These are phyloP conservation scores for Xylariaceae sp. DNA, from an alignment of 2,329 filamentous ascomycete genomes.

Conservation along the genomic window DNA sequence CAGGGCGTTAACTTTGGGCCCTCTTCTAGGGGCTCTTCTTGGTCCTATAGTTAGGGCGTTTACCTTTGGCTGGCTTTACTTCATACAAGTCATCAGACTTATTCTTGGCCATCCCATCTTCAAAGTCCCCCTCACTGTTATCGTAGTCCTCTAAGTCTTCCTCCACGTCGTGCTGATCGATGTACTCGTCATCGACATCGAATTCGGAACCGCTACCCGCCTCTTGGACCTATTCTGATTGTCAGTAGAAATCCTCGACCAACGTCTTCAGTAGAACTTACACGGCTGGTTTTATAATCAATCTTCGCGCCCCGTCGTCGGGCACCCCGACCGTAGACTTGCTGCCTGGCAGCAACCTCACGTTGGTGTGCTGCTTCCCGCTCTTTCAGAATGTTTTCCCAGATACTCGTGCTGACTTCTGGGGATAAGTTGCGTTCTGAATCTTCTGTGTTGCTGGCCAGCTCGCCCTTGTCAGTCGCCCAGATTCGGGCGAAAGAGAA, in stretches of 20 bases:
- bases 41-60: conserved; percentile 8
- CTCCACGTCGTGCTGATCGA: conserved; percentile 25
- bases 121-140: conserved; percentile 16
- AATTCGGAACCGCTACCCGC: conserved; percentile 27
- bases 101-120: conserved; percentile 6
- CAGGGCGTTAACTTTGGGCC: conserved; percentile 25
- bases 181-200: conserved; percentile 29
- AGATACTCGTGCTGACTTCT: conserved; percentile 61
- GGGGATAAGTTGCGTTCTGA: conserved; percentile 48
- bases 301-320: conserved; percentile 56
- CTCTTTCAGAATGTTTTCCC: conserved; percentile 84
- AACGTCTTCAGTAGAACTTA: conserved; percentile 29
- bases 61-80: conserved; percentile 13
- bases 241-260: conserved; percentile 22
- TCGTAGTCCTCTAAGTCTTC: conserved; percentile 16
- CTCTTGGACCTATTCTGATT: conserved; percentile 21
- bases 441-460: conserved; percentile 59
- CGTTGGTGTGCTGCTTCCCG: conserved; percentile 73
- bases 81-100: conserved; percentile 2
- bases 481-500: conserved; percentile 90
- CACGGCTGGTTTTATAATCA: conserved; percentile 41
- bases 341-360: conserved; percentile 61
- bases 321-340: conserved; percentile 81
- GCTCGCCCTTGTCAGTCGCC: conserved; percentile 70
- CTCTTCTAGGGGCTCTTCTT: conserved; percentile 16